phyloP scores from a whole-genome alignment of 495 filamentous ascomycete genomes.

The Haplographium delicatum region DNA sequence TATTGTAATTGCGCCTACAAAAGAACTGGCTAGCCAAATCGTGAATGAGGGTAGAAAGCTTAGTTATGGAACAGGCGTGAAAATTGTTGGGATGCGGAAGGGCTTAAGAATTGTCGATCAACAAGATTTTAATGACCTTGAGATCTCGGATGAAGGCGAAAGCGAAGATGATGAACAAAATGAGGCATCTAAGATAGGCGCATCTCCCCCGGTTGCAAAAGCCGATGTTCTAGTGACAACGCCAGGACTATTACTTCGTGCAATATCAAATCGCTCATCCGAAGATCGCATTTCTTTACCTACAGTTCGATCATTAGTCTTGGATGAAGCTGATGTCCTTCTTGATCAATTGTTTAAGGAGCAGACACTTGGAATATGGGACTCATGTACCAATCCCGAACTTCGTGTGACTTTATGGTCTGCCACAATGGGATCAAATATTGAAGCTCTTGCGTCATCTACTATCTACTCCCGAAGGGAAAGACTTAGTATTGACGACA shows the following conservation, averaged over 20 bases:
- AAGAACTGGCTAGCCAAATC: slow-evolving; percentile 88
- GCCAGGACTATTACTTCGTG: slow-evolving; percentile 70
- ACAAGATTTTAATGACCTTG: slow-evolving; percentile 23
- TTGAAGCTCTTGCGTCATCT: slow-evolving; percentile 68
- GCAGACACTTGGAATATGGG: slow-evolving; percentile 86
- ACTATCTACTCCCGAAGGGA: slow-evolving; percentile 49
- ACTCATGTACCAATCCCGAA: slow-evolving; percentile 57
- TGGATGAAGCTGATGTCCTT: slow-evolving; percentile 95
- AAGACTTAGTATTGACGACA: slow-evolving; percentile 27
- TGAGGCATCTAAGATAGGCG: slow-evolving; percentile 31
- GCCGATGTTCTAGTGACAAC: slow-evolving; percentile 87
- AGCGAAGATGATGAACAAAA: slow-evolving; percentile 39
- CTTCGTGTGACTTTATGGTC: slow-evolving; percentile 83
- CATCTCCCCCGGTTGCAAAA: slow-evolving; percentile 48
- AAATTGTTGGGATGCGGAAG: slow-evolving; percentile 78
- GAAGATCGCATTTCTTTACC: slow-evolving; percentile 47
- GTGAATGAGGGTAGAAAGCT: slow-evolving; percentile 87
- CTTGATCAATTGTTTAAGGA: slow-evolving; percentile 86
- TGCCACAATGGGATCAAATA: slow-evolving; percentile 90
- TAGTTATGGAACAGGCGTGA: slow-evolving; percentile 68
- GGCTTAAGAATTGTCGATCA: slow-evolving; percentile 60
- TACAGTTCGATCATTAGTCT: slow-evolving; percentile 62
- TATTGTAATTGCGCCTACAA: slow-evolving; percentile 82
- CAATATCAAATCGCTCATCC: slow-evolving; percentile 50
- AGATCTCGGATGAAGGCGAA: slow-evolving; percentile 24